Conservation (phyloP, 2,329 filamentous ascomycete genomes). For the Colletotrichum orchidophilum region DNA sequence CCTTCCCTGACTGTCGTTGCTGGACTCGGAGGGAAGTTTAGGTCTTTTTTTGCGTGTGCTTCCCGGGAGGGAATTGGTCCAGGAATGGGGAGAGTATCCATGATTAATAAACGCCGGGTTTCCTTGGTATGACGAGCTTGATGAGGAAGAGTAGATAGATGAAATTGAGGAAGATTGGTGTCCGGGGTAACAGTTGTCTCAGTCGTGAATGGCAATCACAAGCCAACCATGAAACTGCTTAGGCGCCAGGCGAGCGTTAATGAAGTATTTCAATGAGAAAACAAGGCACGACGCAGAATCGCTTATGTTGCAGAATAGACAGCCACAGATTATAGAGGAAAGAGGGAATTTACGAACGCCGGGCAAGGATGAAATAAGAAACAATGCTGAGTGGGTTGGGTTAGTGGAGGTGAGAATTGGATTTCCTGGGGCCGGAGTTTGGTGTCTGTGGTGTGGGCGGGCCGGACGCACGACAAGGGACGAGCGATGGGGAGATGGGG, state of each 20-base stretch:
- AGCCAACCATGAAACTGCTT: not conserved
- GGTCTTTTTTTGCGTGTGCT: conserved; percentile 17
- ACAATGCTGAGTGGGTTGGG: conserved; percentile 1
- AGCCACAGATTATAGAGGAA: not conserved
- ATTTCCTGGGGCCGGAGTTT: conserved; percentile 26
- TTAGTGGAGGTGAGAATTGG: conserved; percentile 21
- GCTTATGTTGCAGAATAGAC: not conserved
- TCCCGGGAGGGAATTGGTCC: conserved; percentile 8
- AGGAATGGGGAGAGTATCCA: conserved; percentile 9
- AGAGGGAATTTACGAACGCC: not conserved
- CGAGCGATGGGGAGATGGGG: conserved; percentile 13
- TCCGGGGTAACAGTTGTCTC: not conserved
- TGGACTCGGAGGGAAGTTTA: conserved; percentile 49
- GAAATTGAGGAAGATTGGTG: not conserved
- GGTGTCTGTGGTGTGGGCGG: conserved; percentile 28
- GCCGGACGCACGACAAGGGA: conserved; percentile 7
- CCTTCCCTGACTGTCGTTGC: conserved; percentile 50
- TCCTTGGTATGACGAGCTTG: not conserved
- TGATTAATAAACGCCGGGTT: not conserved
- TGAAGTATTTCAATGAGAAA: not conserved
- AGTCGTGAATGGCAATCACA: not conserved
- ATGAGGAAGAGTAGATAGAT: not conserved
- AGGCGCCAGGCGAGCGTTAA: not conserved
- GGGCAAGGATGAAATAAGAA: conserved; percentile 23
- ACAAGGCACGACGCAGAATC: not conserved